Evolutionary conservation across 768 basidiomycete genomes (phyloP), one percentile per base, ranked within the genome.

Genomic region (Trametes cinnabarina): DNA sequence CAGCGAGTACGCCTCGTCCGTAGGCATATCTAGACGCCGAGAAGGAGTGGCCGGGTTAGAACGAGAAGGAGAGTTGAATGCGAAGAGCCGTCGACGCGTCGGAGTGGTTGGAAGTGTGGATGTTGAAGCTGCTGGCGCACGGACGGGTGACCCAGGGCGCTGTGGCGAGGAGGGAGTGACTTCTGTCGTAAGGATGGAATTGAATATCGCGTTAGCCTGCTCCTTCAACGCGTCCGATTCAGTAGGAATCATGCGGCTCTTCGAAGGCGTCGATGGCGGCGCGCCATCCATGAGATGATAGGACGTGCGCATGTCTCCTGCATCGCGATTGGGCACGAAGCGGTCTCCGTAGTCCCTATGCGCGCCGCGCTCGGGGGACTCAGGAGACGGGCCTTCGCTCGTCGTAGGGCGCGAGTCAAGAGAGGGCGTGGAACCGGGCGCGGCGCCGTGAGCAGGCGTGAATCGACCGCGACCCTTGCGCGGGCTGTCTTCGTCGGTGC

Each of bases 1-100:
- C 76, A 94, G 84, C 11, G 91, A 92, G 71, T 98, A 98, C 0
- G 88, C 88, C 63, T 92, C 88, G 65, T 94, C 92, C 0, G 84
- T 87, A 11, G 95, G 89, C 23, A 87, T 87, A 70, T 96, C 93
- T 34, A 98, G 83, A 62, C 79, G 76, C 57, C 77, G 76, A 4
- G 69, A 73, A 6, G 90, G 87, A 22, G 78, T 80, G 22, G 76
- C 74, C 15, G 85, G 80, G 55, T 82, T 82, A 5, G 72, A 72
- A 4, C 65, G 64, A 6, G 81, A 80, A 15, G 87, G 84, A 1
- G 87, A 85, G 47, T 79, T 81, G 71, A 87, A 91, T 4, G 79
- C 73, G 67, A 91, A 90, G 23, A 91, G 76, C 17, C 88, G 85
- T 42, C 83, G 79, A 14, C 78, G 70, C 8, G 76, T 78, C 1